A percentile compares a stretch with the other conserved stretches of the same genome.
phyloP scores from a whole-genome alignment of 108 stramenopile genomes.

The Nitzschia sp. region DNA sequence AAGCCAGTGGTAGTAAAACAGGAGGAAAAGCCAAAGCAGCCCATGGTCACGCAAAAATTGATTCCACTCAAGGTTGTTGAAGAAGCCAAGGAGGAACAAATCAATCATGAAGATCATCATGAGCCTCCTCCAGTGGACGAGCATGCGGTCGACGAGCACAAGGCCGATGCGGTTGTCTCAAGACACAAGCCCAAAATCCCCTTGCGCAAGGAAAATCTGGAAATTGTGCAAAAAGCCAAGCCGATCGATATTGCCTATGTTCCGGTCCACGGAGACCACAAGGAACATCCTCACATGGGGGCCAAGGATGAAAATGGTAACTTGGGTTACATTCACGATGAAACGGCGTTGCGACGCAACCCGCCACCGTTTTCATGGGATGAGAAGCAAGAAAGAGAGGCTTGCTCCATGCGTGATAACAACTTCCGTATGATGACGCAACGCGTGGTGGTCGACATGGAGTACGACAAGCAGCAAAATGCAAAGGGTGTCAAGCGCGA shows the following conservation, averaged over 20 bases:
- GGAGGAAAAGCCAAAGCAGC: no score
- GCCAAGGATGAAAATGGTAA: slow-evolving; percentile 76
- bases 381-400: slow-evolving; percentile 26
- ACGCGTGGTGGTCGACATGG: slow-evolving; percentile 71
- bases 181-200: slow-evolving; percentile 65
- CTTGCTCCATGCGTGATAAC: slow-evolving; percentile 55
- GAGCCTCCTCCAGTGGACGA: slow-evolving; percentile 6
- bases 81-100: background rate
- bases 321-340: slow-evolving; percentile 85
- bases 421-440: slow-evolving; percentile 75
- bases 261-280: slow-evolving; percentile 62
- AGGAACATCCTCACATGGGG: slow-evolving; percentile 78
- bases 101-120: slow-evolving; percentile 6
- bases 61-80: no score
- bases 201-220: slow-evolving; percentile 50
- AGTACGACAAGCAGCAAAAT: slow-evolving; percentile 58
- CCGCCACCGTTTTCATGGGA: slow-evolving; percentile 67
- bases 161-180: background rate
- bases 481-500: slow-evolving; percentile 58
- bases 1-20: no score
- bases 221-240: slow-evolving; percentile 66
- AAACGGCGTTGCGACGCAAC: slow-evolving; percentile 64
- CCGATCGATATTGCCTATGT: slow-evolving; percentile 66
- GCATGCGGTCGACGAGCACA: background rate
- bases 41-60: no score